These are phyloP conservation scores for Penicillium sp. DNA, from an alignment of 2,329 filamentous ascomycete species.

Conservation along the genomic window DNA sequence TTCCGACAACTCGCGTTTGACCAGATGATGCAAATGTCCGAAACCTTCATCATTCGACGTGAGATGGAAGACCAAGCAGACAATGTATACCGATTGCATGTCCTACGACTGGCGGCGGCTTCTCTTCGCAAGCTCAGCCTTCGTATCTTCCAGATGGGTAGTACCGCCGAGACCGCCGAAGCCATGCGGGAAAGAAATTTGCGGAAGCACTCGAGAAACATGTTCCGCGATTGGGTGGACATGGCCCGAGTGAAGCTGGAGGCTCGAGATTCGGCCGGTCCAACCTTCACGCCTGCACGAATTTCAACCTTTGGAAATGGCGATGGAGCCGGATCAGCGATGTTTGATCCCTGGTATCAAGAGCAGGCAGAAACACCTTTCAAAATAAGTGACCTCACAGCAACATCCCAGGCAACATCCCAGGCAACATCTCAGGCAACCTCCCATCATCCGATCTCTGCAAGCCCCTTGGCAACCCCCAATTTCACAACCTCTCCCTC, in stretches of 20 bases:
- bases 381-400: slow-evolving; percentile 38
- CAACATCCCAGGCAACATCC: slow-evolving; percentile 17
- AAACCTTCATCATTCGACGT: slow-evolving; percentile 33
- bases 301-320: slow-evolving; percentile 23
- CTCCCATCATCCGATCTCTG: slow-evolving; percentile 31
- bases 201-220: slow-evolving; percentile 55
- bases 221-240: slow-evolving; percentile 57
- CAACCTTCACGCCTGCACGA: slow-evolving; percentile 30
- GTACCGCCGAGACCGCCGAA: slow-evolving; percentile 53
- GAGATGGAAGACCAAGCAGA: slow-evolving; percentile 48
- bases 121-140: slow-evolving; percentile 59
- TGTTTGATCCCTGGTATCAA: slow-evolving; percentile 41
- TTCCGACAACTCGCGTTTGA: slow-evolving; percentile 40
- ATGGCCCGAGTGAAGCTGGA: slow-evolving; percentile 39
- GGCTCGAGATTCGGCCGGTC: slow-evolving; percentile 32
- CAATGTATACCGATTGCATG: slow-evolving; percentile 48
- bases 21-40: slow-evolving; percentile 41
- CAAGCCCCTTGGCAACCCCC: slow-evolving; percentile 42
- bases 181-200: slow-evolving; percentile 55
- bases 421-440: slow-evolving; percentile 18
- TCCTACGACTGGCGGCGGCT: slow-evolving; percentile 48
- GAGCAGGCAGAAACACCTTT: slow-evolving; percentile 36
- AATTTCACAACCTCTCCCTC: slow-evolving; percentile 49
- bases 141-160: slow-evolving; percentile 56
- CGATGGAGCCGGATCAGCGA: slow-evolving; percentile 24